Conservation (phyloP, 768 basidiomycete genomes). For the Mycena maculata region DNA sequence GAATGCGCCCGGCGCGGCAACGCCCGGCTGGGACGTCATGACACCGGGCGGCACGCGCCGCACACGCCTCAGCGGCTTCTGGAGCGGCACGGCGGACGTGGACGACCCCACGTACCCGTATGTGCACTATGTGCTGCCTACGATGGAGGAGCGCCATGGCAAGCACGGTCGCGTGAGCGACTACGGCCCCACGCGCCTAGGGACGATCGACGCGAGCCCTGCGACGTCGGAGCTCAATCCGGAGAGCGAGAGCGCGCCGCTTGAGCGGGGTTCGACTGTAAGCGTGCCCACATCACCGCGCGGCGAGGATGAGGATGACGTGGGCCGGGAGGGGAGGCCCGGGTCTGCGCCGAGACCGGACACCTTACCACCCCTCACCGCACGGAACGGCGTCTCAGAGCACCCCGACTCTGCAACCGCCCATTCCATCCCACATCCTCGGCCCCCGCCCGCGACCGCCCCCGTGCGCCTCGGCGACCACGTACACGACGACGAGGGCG, state of each 20-base stretch:
- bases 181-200: no score
- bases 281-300: neutral
- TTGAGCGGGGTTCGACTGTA: neutral
- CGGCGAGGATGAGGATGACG: neutral
- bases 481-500: constrained; percentile 3
- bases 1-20: constrained; percentile 10
- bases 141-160: neutral
- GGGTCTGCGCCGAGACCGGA: neutral
- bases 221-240: constrained; percentile 4
- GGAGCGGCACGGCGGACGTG: constrained; percentile 81
- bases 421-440: constrained; percentile 8
- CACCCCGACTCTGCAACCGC: neutral
- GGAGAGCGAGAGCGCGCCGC: no score
- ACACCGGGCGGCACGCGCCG: constrained; percentile 66
- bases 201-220: constrained; percentile 29
- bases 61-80: constrained; percentile 74
- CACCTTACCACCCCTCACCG: no score
- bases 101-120: constrained; percentile 44
- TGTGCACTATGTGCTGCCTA: constrained; percentile 11
- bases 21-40: constrained; percentile 42
- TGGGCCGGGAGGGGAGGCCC: no score
- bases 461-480: constrained; percentile 24
- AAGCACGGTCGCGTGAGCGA: no score
- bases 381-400: no score
- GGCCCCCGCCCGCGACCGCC: constrained; percentile 39